A percentile compares a stretch with the other conserved stretches of the same genome.
Evolutionary conservation across 2,329 filamentous ascomycete species (phyloP).

Genomic region (Fonsecaea pedrosoi): DNA sequence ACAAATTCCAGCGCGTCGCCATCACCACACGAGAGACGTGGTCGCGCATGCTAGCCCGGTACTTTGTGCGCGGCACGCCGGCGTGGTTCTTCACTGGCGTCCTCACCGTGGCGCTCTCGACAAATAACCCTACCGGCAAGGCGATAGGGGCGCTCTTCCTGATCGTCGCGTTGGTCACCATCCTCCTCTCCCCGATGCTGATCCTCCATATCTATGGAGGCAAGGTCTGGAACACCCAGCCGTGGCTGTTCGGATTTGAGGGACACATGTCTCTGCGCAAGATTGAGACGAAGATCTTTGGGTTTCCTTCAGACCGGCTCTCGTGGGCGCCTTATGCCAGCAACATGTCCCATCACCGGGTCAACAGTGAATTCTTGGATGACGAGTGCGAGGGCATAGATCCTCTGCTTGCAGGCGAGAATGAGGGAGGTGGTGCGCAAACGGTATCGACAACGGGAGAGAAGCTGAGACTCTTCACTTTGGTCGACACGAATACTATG

Average conservation of each 20-base stretch:
- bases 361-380: slow-evolving; percentile 38
- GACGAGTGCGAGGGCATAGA: slow-evolving; percentile 44
- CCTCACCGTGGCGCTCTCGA: slow-evolving; percentile 9
- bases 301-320: slow-evolving; percentile 46
- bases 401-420: slow-evolving; percentile 41
- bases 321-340: slow-evolving; percentile 47
- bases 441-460: slow-evolving; percentile 22
- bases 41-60: slow-evolving; percentile 41
- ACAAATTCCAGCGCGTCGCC: slow-evolving; percentile 48
- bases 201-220: slow-evolving; percentile 49
- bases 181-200: slow-evolving; percentile 45
- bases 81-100: slow-evolving; percentile 33
- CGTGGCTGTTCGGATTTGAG: slow-evolving; percentile 55
- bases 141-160: slow-evolving; percentile 29
- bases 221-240: slow-evolving; percentile 51
- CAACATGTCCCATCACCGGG: slow-evolving; percentile 45
- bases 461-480: slow-evolving; percentile 47
- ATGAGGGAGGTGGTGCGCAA: background rate
- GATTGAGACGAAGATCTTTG: slow-evolving; percentile 51
- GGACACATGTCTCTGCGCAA: slow-evolving; percentile 49
- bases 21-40: slow-evolving; percentile 41
- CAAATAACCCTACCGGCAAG: slow-evolving; percentile 1
- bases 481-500: slow-evolving; percentile 54
- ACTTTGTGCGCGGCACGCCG: slow-evolving; percentile 33
- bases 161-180: slow-evolving; percentile 34